Evolutionary conservation across 805 yeast species (phyloP).

Genomic region (Yarrowia alimentaria): DNA sequence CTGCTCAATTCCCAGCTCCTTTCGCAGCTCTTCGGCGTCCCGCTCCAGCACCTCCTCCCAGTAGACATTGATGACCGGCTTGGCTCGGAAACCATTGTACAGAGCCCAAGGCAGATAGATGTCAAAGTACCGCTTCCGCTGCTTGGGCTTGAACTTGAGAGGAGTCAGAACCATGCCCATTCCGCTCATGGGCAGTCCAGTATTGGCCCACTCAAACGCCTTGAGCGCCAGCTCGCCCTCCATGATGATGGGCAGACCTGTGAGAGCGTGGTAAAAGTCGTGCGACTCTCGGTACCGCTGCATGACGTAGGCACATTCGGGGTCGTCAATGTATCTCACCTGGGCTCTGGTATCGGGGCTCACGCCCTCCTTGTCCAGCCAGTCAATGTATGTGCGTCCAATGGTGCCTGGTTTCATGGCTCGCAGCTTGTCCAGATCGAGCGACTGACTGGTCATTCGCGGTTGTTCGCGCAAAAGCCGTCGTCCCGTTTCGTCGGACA

Average conservation of each 20-base stretch:
- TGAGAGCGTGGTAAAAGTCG: slow-evolving; percentile 91
- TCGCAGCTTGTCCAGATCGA: slow-evolving; percentile 61
- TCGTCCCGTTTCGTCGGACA: slow-evolving; percentile 72
- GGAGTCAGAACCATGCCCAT: slow-evolving; percentile 91
- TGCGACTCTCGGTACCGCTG: slow-evolving; percentile 95
- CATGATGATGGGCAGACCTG: slow-evolving; percentile 83
- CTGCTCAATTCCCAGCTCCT: slow-evolving; percentile 65
- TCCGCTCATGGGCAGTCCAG: slow-evolving; percentile 94
- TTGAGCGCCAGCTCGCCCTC: slow-evolving; percentile 98
- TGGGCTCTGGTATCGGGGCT: slow-evolving; percentile 91
- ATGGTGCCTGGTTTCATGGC: slow-evolving; percentile 64
- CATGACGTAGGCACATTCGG: slow-evolving; percentile 86
- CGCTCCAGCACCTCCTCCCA: slow-evolving; percentile 83
- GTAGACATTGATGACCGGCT: slow-evolving; percentile 79
- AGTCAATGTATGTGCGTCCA: slow-evolving; percentile 74
- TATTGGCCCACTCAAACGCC: slow-evolving; percentile 85
- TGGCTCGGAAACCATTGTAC: slow-evolving; percentile 64
- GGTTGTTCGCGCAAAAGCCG: slow-evolving; percentile 77
- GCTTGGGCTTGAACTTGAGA: slow-evolving; percentile 61
- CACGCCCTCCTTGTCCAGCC: slow-evolving; percentile 85
- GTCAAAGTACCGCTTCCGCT: slow-evolving; percentile 60
- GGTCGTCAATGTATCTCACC: slow-evolving; percentile 83
- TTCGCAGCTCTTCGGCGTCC: slow-evolving; percentile 70
- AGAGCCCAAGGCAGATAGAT: slow-evolving; percentile 89
- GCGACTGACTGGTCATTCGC: slow-evolving; percentile 68